A percentile compares a stretch with the other conserved stretches of the same genome.
Conservation (phyloP, 768 basidiomycete genomes). For the Pholiota molesta region DNA sequence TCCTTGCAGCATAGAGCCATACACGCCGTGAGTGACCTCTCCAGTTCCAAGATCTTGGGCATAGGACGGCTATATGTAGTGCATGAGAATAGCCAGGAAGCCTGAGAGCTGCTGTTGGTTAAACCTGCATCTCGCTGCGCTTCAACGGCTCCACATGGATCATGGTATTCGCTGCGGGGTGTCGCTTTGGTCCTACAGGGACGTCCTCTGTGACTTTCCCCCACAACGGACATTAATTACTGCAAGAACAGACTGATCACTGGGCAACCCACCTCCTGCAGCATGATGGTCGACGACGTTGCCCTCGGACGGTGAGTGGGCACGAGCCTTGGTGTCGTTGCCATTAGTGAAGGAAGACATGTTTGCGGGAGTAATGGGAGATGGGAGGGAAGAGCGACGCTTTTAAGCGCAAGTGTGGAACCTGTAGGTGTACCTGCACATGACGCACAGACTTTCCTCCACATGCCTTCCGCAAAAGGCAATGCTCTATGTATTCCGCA, state of each 20-base stretch:
- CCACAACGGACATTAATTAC: conserved; percentile 10
- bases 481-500: conserved; percentile 4
- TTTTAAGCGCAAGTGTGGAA: conserved; percentile 5
- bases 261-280: conserved; percentile 52
- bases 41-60: conserved; percentile 83
- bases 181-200: conserved; percentile 29
- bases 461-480: not conserved
- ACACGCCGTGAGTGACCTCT: conserved; percentile 83
- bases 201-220: conserved; percentile 67
- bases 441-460: not conserved
- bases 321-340: conserved; percentile 24
- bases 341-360: conserved; percentile 23
- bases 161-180: conserved; percentile 41
- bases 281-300: conserved; percentile 79
- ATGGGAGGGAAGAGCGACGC: not conserved
- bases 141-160: conserved; percentile 86
- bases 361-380: not conserved
- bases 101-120: not conserved
- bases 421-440: not conserved
- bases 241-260: too few relatives aligned
- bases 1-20: conserved; percentile 78
- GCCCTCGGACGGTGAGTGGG: conserved; percentile 27
- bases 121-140: conserved; percentile 85
- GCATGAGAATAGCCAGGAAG: not conserved
- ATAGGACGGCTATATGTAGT: conserved; percentile 72